A percentile compares a stretch with the other conserved stretches of the same genome.
Evolutionary conservation across 2,329 filamentous ascomycete species (phyloP).

Genomic region (Clarireedia monteithiana): DNA sequence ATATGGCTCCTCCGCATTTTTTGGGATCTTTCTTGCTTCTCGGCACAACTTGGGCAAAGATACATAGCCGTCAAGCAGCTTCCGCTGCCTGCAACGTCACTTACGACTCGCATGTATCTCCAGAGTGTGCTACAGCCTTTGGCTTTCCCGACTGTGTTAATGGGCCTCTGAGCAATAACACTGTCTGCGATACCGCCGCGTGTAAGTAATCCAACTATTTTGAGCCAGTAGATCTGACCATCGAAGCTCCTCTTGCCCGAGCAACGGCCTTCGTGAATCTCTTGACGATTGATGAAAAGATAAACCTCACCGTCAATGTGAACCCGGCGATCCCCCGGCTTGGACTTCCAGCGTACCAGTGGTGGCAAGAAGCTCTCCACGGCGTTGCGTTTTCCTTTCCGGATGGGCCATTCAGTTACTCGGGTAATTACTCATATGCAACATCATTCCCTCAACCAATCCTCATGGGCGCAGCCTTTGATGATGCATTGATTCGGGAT

Average conservation of each 20-base stretch:
- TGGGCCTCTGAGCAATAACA: slow-evolving; percentile 35
- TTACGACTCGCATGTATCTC: too few relatives aligned
- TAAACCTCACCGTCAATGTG: slow-evolving; percentile 11
- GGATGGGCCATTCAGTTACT: too few relatives aligned
- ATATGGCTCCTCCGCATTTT: too few relatives aligned
- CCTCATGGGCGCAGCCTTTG: slow-evolving; percentile 53
- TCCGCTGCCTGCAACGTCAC: too few relatives aligned
- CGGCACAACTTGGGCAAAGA: too few relatives aligned
- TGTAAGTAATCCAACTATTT: slow-evolving; percentile 6
- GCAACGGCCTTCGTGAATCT: slow-evolving; percentile 1
- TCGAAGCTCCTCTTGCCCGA: slow-evolving; percentile 3
- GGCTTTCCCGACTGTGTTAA: slow-evolving; percentile 43
- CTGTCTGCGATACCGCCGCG: slow-evolving; percentile 19
- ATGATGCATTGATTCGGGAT: slow-evolving; percentile 50
- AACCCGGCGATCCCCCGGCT: slow-evolving; percentile 16
- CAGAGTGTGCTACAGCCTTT: not conserved
- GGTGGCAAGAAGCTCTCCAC: slow-evolving; percentile 57
- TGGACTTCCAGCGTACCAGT: slow-evolving; percentile 40
- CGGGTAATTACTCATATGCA: slow-evolving; percentile 42
- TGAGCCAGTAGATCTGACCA: not conserved
- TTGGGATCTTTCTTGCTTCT: too few relatives aligned
- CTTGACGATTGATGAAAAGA: slow-evolving; percentile 11
- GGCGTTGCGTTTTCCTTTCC: slow-evolving; percentile 39
- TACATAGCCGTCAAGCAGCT: too few relatives aligned
- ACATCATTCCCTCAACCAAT: slow-evolving; percentile 62